Evolutionary conservation across 192 early-diverging fungal genomes (phyloP), one percentile per base, ranked within the genome.

Genomic region (Gonapodya prolifera): DNA sequence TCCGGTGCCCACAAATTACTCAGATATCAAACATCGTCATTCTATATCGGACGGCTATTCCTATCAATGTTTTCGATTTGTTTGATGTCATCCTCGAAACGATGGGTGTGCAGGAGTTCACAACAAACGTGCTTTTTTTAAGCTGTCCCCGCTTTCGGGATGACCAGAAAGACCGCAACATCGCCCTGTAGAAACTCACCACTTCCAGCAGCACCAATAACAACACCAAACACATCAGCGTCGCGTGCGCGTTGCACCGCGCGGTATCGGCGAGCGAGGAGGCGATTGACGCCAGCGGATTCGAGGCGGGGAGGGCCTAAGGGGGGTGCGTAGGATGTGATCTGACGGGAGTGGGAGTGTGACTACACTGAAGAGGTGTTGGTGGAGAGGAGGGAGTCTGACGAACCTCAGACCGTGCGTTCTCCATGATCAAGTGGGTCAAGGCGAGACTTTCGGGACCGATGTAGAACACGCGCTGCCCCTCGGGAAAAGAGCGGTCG

Each of bases 131-230:
- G 8, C 45, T 61, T 23, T 61, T 61, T 61, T 61, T 61, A 8
- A 61, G 23, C 45, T 61, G 8, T 23, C 45, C 23, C 45, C n/a
- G n/a, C n/a, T n/a, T n/a, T n/a, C n/a, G n/a, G n/a, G n/a, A n/a
- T n/a, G n/a, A 61, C 45, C 45, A 8, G 8, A 61, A 16, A 61
- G 8, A 8, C 45, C 8, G 8, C 45, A 61, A 8, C 45, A 8
- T 16, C 23, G 45, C 45, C 45, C 45, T 23, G n/a, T n/a, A n/a
- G n/a, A 61, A 61, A 79, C 88, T 86, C 84, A 94, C 94, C 92
- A 75, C 95, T 94, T 34, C 95, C 97, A 29, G 97, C 83, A 0
- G 97, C 98, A 33, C 97, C 97, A 30, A 96, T 92, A 23, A 98
- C 96, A 33, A 99, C 95, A 2, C 95, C 97, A 81, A 98, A 89